phyloP scores from a whole-genome alignment of 1,284 basidiomycete genomes.

The Cryptococcus depauperatus region DNA sequence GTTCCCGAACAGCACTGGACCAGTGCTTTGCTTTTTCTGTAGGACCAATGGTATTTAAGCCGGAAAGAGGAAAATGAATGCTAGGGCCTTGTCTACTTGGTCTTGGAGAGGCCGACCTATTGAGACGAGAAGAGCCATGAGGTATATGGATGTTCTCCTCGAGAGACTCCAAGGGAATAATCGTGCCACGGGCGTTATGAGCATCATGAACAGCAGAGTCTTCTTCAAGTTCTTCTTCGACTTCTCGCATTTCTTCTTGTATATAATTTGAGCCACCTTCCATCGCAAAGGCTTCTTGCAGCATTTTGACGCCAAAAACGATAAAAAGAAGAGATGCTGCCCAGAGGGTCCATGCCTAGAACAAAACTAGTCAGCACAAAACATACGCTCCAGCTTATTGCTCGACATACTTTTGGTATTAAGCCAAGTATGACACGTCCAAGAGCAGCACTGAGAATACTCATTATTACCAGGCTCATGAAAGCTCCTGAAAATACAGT shows the following conservation, averaged over 20 bases:
- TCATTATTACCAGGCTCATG: conserved; percentile 83
- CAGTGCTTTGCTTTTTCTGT: conserved; percentile 11
- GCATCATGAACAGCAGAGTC: conserved; percentile 36
- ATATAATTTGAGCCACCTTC: conserved; percentile 57
- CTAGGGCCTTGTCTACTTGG: conserved; percentile 10
- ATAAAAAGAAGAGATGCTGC: conserved; percentile 73
- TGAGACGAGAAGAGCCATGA: neutral
- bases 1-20: conserved; percentile 49
- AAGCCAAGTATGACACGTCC: conserved; percentile 76
- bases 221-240: conserved; percentile 69
- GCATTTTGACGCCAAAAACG: conserved; percentile 78
- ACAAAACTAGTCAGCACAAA: neutral
- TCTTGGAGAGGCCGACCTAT: conserved; percentile 8
- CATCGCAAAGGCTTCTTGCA: conserved; percentile 71
- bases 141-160: conserved; percentile 27
- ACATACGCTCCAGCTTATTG: neutral
- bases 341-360: conserved; percentile 38
- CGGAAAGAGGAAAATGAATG: conserved; percentile 22
- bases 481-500: conserved; percentile 87
- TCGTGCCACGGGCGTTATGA: conserved; percentile 20
- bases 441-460: conserved; percentile 75
- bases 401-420: conserved; percentile 55
- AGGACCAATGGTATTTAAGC: conserved; percentile 13
- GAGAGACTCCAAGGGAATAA: conserved; percentile 36
- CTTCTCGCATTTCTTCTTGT: conserved; percentile 84